phyloP scores from a whole-genome alignment of 1,284 basidiomycete genomes.

The Pholiota adiposa region DNA sequence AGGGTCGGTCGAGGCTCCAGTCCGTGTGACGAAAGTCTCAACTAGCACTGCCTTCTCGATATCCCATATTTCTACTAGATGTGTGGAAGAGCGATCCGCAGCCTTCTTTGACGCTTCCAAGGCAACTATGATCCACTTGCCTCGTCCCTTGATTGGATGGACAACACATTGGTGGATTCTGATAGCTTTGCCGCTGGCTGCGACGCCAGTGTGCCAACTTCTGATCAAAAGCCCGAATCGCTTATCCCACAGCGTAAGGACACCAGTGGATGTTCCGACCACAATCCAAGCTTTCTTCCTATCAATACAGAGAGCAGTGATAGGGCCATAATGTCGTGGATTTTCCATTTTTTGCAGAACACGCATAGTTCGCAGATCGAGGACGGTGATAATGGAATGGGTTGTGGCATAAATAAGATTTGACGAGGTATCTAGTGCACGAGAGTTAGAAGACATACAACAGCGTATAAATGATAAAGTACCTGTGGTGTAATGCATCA shows the following conservation, averaged over 20 bases:
- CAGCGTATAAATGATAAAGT: too few species aligned
- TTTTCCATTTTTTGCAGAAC: slow-evolving; percentile 79
- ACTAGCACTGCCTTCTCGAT: slow-evolving; percentile 70
- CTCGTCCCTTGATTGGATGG: slow-evolving; percentile 87
- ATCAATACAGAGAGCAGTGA: slow-evolving; percentile 85
- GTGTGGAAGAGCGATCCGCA: slow-evolving; percentile 44
- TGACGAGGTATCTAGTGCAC: slow-evolving; percentile 61
- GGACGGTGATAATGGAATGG: slow-evolving; percentile 74
- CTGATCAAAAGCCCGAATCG: slow-evolving; percentile 90
- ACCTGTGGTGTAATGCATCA: slow-evolving; percentile 81
- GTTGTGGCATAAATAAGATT: slow-evolving; percentile 87
- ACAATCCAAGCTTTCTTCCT: slow-evolving; percentile 86
- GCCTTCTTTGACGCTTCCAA: slow-evolving; percentile 57
- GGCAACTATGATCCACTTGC: slow-evolving; percentile 89
- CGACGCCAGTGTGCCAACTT: slow-evolving; percentile 81
- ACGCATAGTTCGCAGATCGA: slow-evolving; percentile 89
- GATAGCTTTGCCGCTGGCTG: slow-evolving; percentile 53
- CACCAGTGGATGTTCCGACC: slow-evolving; percentile 84
- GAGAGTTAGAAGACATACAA: too few species aligned
- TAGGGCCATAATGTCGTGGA: slow-evolving; percentile 85
- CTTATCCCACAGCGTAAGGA: slow-evolving; percentile 91
- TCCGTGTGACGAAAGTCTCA: slow-evolving; percentile 68
- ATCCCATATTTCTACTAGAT: slow-evolving; percentile 81
- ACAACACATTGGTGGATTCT: slow-evolving; percentile 74
- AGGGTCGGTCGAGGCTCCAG: slow-evolving; percentile 46